Conservation (phyloP, 371 early-diverging fungal species). For the Dichotomocladium elegans region DNA sequence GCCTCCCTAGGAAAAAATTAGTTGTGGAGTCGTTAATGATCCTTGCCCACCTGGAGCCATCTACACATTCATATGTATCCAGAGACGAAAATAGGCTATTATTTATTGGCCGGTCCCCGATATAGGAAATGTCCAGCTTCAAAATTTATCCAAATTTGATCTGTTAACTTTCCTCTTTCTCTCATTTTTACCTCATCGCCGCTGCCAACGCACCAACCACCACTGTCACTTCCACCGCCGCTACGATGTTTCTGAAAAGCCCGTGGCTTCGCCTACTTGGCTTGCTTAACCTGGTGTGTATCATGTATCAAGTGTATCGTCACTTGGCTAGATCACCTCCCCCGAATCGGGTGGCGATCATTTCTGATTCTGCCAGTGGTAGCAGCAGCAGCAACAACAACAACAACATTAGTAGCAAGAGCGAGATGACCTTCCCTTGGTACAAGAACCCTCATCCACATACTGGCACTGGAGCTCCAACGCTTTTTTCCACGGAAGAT, state of each 20-base stretch:
- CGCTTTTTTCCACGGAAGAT: not conserved
- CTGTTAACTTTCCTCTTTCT: not conserved
- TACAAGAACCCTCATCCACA: constrained; percentile 1
- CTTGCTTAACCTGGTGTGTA: not conserved
- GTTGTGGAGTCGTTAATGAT: too few relatives aligned
- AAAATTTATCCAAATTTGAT: too few relatives aligned
- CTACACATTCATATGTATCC: too few relatives aligned
- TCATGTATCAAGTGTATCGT: not conserved
- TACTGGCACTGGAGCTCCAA: not conserved
- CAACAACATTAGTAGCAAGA: not conserved
- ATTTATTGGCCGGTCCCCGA: too few relatives aligned
- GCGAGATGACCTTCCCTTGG: constrained; percentile 12
- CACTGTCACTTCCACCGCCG: not conserved
- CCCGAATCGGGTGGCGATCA: not conserved
- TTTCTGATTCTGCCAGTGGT: not conserved
- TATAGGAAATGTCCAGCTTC: too few relatives aligned
- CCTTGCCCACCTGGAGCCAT: too few relatives aligned
- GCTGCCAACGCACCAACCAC: not conserved
- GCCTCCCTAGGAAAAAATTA: too few relatives aligned
- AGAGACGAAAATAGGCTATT: too few relatives aligned
- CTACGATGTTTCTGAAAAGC: not conserved
- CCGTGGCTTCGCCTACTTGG: not conserved
- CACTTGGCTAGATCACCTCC: not conserved
- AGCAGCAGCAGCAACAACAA: not conserved
- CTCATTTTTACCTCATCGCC: not conserved